Percentiles rank a stretch among this genome's conserved stretches.
Evolutionary conservation across 495 filamentous ascomycete species (phyloP).

Genomic region (Penicillium paradoxum): DNA sequence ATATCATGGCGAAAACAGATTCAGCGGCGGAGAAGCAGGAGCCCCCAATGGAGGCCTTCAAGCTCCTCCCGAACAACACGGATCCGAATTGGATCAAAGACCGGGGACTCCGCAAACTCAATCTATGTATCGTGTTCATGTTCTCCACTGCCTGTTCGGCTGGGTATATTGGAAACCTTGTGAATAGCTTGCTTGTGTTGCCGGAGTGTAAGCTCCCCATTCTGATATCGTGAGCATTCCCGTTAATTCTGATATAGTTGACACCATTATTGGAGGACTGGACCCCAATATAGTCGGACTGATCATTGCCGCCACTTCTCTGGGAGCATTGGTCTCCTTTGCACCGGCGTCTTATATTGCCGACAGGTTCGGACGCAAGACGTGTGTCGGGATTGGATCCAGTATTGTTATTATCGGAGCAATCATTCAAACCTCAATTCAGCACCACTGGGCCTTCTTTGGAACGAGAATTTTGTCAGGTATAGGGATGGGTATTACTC

Average conservation of each 20-base stretch:
- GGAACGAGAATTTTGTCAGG: conserved; percentile 19
- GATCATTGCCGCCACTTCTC: conserved; percentile 23
- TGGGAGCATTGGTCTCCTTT: conserved; percentile 21
- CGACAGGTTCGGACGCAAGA: conserved; percentile 17
- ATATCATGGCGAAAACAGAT: not conserved
- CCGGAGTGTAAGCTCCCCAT: conserved; percentile 19
- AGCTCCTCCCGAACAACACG: conserved; percentile 18
- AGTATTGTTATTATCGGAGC: conserved; percentile 15
- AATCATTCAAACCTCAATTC: conserved; percentile 8
- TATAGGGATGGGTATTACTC: conserved; percentile 16
- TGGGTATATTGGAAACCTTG: conserved; percentile 25
- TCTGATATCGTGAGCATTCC: not conserved
- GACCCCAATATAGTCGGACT: conserved; percentile 19
- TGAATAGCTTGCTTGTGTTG: conserved; percentile 23
- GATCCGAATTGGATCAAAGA: conserved; percentile 24
- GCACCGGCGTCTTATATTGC: conserved; percentile 22
- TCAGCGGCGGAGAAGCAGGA: conserved; percentile 2
- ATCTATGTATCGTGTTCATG: conserved; percentile 21
- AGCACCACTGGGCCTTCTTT: conserved; percentile 23
- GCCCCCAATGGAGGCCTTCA: conserved; percentile 12
- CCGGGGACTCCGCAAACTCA: conserved; percentile 20
- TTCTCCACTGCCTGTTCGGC: conserved; percentile 19
- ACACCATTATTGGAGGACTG: conserved; percentile 15
- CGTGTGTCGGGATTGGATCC: conserved; percentile 15
- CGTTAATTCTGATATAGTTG: conserved; percentile 7